Evolutionary conservation across 164 flowering plant species (phyloP), one percentile per base, ranked within the genome.

Genomic region (Platanus orientalis): DNA sequence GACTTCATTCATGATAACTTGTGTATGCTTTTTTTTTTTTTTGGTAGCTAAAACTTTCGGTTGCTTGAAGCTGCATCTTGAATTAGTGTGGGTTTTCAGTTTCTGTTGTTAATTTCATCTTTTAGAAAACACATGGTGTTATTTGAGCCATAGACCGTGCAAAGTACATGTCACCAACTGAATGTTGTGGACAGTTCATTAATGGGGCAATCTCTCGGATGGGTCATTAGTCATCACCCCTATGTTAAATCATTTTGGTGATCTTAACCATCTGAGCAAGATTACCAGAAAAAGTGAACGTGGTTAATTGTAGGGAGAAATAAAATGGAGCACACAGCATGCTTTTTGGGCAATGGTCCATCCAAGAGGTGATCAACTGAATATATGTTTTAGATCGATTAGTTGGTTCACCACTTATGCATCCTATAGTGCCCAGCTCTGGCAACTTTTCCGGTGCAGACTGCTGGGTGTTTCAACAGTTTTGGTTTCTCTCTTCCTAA

Each of bases 21-120:
- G 1, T 19, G 0, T 44, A n/a, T 51, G 29, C 6, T n/a, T n/a
- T n/a, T n/a, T n/a, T n/a, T n/a, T n/a, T 13, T 4, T 47, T 19
- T 19, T 2, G 20, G 19, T 28, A 28, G 44, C 20, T 4, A n/a
- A n/a, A 26, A 30, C 24, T 27, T 12, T 9, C 36, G 39, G 19
- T 58, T 58, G 69, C 58, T 58, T 42, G 64, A 60, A 45, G 17
- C 1, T 32, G 26, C 17, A 10, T 34, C 40, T n/a, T 0, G 13
- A 12, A 16, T 23, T 44, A 7, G 17, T 23, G 2, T 53, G 13
- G 4, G 2, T 30, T 20, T 13, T 27, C 3, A 26, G 39, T 60
- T 21, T 6, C 5, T 56, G 40, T 19, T 44, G n/a, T 44, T 14
- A 4, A 0, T 44, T 19, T 16, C 14, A 4, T 44, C n/a, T 44